Evolutionary conservation across 306 rosid species (phyloP).

Genomic region (Vigna unguiculata): DNA sequence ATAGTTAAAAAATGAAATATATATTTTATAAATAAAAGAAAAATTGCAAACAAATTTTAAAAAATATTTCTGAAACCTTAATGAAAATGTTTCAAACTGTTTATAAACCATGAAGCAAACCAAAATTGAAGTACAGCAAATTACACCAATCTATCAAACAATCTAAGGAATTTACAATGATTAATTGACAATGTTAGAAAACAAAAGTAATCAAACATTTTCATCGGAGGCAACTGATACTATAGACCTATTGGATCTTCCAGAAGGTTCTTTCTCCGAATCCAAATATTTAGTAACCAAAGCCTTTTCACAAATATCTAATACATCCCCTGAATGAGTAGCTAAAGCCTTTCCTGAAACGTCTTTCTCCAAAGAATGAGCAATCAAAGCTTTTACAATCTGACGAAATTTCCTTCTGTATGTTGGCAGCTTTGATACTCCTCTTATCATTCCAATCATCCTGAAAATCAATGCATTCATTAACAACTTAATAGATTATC

Average conservation of each 20-base stretch:
- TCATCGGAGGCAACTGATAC: conserved; percentile 56
- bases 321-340: conserved; percentile 27
- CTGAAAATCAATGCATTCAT: conserved; percentile 44
- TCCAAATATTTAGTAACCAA: conserved; percentile 51
- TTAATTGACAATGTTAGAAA: conserved; percentile 24
- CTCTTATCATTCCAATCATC: conserved; percentile 82
- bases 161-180: conserved; percentile 46
- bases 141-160: conserved; percentile 11
- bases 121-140: too few species aligned
- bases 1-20: too few species aligned
- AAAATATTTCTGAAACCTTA: too few species aligned
- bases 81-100: too few species aligned
- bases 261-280: conserved; percentile 44
- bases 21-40: too few species aligned
- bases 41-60: too few species aligned
- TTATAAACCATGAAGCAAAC: too few species aligned
- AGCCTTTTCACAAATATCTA: conserved; percentile 56
- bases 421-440: conserved; percentile 76
- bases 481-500: not conserved
- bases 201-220: conserved; percentile 40
- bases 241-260: conserved; percentile 49
- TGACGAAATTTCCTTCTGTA: conserved; percentile 73
- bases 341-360: conserved; percentile 51
- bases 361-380: conserved; percentile 49
- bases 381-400: conserved; percentile 63